A percentile compares a stretch with the other conserved stretches of the same genome.
phyloP scores from a whole-genome alignment of 2,329 filamentous ascomycete genomes.

The Venturia asperata region DNA sequence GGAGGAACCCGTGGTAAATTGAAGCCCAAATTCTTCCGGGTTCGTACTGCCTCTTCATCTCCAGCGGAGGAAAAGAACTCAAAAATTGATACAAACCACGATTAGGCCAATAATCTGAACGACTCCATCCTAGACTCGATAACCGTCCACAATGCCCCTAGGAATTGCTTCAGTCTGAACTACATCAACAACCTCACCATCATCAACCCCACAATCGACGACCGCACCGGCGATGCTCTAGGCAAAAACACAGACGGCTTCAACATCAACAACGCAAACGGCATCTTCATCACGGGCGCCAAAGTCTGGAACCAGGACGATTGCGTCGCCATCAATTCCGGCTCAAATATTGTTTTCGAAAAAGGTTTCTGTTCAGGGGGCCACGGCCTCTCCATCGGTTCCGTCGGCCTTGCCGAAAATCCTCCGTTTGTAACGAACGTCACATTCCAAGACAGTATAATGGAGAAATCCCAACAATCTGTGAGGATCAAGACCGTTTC shows the following conservation, averaged over 20 bases:
- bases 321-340: constrained; percentile 53
- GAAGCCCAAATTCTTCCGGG: constrained; percentile 5
- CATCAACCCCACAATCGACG: constrained; percentile 49
- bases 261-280: constrained; percentile 45
- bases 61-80: no score
- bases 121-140: constrained; percentile 26
- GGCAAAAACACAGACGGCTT: constrained; percentile 51
- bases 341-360: constrained; percentile 35
- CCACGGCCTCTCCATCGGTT: constrained; percentile 40
- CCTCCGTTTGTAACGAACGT: constrained; percentile 48
- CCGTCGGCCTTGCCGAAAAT: constrained; percentile 14
- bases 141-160: constrained; percentile 34
- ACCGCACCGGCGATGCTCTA: constrained; percentile 45
- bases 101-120: constrained; percentile 29
- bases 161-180: constrained; percentile 35
- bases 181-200: constrained; percentile 42
- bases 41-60: background rate
- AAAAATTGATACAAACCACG: background rate
- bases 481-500: constrained; percentile 52
- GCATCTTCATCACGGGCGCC: constrained; percentile 45
- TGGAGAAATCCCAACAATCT: constrained; percentile 45
- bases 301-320: constrained; percentile 54
- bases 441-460: constrained; percentile 38
- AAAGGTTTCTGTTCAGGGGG: constrained; percentile 45
- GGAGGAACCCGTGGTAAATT: constrained; percentile 31